These are phyloP conservation scores for Phytophthora palmivora DNA, from an alignment of 352 stramenopile genomes.

Conservation along the genomic window DNA sequence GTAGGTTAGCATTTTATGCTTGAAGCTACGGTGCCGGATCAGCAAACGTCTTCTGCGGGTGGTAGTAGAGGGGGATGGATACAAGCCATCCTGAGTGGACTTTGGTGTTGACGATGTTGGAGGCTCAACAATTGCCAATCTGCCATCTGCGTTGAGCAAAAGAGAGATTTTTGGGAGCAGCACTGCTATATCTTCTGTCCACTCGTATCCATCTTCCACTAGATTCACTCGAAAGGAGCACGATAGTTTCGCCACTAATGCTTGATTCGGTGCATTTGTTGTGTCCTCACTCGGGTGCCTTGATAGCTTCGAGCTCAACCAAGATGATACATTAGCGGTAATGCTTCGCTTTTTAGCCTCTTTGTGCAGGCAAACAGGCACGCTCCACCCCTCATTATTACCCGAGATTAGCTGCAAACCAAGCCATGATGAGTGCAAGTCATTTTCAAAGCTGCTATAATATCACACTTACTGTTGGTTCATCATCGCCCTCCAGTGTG, in stretches of 20 bases:
- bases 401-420: constrained; percentile 38
- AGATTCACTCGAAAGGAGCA: constrained; percentile 55
- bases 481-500: constrained; percentile 17
- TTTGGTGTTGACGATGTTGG: constrained; percentile 12
- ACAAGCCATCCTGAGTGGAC: constrained; percentile 32
- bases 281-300: constrained; percentile 47
- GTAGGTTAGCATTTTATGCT: constrained; percentile 76
- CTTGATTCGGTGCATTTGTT: constrained; percentile 24
- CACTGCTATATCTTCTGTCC: constrained; percentile 57
- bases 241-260: constrained; percentile 50
- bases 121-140: constrained; percentile 33
- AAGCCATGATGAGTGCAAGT: constrained; percentile 1
- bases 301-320: constrained; percentile 58
- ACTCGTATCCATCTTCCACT: constrained; percentile 45
- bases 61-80: constrained; percentile 53
- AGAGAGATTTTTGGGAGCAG: constrained; percentile 48
- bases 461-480: constrained; percentile 21
- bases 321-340: constrained; percentile 56
- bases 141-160: constrained; percentile 37
- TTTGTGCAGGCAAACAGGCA: constrained; percentile 55
- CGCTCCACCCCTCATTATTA: constrained; percentile 46
- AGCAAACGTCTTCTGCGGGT: constrained; percentile 63
- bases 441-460: neutral
- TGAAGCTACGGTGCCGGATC: constrained; percentile 53
- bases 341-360: constrained; percentile 56